phyloP scores from a whole-genome alignment of 176 grass and related monocot species.

The Puccinellia tenuiflora region DNA sequence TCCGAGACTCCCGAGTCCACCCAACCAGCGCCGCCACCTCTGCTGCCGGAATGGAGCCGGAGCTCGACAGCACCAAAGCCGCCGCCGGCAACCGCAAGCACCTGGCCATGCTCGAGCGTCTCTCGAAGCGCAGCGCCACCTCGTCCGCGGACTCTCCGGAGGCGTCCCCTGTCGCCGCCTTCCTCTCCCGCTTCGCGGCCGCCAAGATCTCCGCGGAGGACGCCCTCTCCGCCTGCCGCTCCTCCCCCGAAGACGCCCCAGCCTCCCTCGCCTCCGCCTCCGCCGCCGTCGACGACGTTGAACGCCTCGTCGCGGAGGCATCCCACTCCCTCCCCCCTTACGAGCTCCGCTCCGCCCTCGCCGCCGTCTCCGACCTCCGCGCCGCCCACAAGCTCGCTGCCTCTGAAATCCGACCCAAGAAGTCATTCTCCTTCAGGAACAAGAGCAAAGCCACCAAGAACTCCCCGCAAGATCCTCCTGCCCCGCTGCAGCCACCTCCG shows the following conservation, averaged over 20 bases:
- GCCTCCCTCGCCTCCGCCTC: slow-evolving; percentile 22
- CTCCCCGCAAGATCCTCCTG: slow-evolving; percentile 22
- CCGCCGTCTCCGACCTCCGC: slow-evolving; percentile 54
- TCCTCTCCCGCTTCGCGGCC: slow-evolving; percentile 1
- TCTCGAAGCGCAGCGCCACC: slow-evolving; percentile 47
- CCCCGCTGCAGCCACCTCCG: neutral
- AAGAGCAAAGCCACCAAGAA: slow-evolving; percentile 51
- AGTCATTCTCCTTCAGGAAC: slow-evolving; percentile 89
- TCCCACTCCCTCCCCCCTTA: slow-evolving; percentile 1
- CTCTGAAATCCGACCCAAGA: slow-evolving; percentile 50
- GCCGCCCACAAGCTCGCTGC: slow-evolving; percentile 41
- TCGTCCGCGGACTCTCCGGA: neutral
- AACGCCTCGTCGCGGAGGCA: slow-evolving; percentile 17
- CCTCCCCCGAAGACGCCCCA: neutral
- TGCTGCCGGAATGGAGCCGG: neutral
- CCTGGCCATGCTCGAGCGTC: slow-evolving; percentile 73
- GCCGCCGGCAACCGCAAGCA: slow-evolving; percentile 50
- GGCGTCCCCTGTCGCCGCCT: slow-evolving; percentile 1
- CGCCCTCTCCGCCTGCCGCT: slow-evolving; percentile 45
- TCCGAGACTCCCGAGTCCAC: neutral
- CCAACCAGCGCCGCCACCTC: neutral
- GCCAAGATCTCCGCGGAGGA: neutral
- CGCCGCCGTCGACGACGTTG: slow-evolving; percentile 49
- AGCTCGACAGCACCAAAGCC: slow-evolving; percentile 26
- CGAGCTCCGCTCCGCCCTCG: slow-evolving; percentile 5